phyloP scores from a whole-genome alignment of 2,329 filamentous ascomycete species.

The Epichloe glyceriae region DNA sequence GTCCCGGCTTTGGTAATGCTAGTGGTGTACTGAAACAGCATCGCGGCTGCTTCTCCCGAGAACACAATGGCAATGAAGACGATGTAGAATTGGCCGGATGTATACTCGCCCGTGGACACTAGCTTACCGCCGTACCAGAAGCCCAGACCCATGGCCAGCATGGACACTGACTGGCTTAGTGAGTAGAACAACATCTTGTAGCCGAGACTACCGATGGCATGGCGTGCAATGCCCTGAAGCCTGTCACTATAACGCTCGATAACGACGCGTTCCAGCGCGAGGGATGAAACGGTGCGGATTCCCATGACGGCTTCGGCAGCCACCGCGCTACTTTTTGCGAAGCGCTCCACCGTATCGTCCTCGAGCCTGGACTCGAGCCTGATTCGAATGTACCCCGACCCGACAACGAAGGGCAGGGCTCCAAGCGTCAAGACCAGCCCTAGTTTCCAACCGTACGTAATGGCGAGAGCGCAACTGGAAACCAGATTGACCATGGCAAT shows the following conservation, averaged over 20 bases:
- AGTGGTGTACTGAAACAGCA: conserved; percentile 33
- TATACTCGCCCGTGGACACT: conserved; percentile 33
- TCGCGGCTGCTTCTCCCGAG: conserved; percentile 27
- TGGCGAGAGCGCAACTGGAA: conserved; percentile 30
- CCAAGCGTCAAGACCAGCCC: conserved; percentile 33
- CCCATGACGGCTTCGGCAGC: conserved; percentile 36
- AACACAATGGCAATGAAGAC: conserved; percentile 38
- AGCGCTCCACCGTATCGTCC: conserved; percentile 27
- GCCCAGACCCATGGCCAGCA: conserved; percentile 25
- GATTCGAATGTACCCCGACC: conserved; percentile 33
- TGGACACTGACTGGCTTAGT: conserved; percentile 26
- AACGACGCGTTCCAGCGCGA: conserved; percentile 33
- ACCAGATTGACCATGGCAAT: conserved; percentile 32
- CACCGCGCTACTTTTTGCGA: conserved; percentile 32
- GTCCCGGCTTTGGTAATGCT: conserved; percentile 36
- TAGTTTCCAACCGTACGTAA: conserved; percentile 36
- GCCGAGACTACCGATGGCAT: conserved; percentile 18
- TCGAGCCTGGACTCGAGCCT: conserved; percentile 35
- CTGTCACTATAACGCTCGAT: conserved; percentile 21
- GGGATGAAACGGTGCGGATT: conserved; percentile 36
- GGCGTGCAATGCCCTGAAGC: conserved; percentile 18
- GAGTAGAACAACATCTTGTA: conserved; percentile 29
- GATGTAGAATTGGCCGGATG: conserved; percentile 32
- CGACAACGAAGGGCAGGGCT: conserved; percentile 30
- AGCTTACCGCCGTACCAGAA: conserved; percentile 30